Percentiles rank a stretch among this genome's conserved stretches.
These are phyloP conservation scores for Cryphonectria nitschkei DNA, from an alignment of 2,329 filamentous ascomycete species.

Conservation along the genomic window DNA sequence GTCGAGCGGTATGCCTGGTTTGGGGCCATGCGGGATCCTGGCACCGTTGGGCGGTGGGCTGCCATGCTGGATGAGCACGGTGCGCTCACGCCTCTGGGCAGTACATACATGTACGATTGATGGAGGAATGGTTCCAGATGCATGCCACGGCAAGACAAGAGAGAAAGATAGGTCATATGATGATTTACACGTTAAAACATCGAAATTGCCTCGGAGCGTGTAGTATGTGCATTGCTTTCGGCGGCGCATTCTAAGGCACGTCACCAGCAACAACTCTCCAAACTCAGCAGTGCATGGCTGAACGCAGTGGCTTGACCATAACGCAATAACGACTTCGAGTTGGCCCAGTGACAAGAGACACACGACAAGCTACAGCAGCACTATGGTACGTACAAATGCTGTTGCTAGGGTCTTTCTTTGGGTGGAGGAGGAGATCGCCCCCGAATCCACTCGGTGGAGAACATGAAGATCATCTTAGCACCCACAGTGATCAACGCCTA, in stretches of 20 bases:
- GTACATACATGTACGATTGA: slow-evolving; percentile 30
- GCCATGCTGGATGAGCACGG: slow-evolving; percentile 31
- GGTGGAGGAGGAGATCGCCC: neutral
- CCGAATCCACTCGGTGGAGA: neutral
- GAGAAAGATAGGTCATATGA: neutral
- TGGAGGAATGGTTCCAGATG: too few species aligned
- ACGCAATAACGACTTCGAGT: neutral
- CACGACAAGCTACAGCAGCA: neutral
- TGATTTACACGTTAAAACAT: neutral
- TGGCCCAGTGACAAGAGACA: neutral
- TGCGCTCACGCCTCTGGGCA: slow-evolving; percentile 31
- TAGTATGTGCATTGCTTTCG: neutral
- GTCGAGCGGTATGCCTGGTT: slow-evolving; percentile 35
- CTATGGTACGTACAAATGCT: neutral
- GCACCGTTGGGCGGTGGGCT: slow-evolving; percentile 33
- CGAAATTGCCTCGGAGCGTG: neutral
- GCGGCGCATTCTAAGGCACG: neutral
- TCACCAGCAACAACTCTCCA: neutral
- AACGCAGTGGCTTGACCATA: neutral
- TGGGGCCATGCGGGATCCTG: slow-evolving; percentile 33
- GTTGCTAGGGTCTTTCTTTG: neutral
- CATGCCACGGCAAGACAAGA: neutral
- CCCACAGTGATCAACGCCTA: neutral
- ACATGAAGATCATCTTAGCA: neutral
- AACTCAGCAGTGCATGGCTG: neutral